These are phyloP conservation scores for Angomonas deanei DNA, from an alignment of 208 protist species.

Conservation along the genomic window DNA sequence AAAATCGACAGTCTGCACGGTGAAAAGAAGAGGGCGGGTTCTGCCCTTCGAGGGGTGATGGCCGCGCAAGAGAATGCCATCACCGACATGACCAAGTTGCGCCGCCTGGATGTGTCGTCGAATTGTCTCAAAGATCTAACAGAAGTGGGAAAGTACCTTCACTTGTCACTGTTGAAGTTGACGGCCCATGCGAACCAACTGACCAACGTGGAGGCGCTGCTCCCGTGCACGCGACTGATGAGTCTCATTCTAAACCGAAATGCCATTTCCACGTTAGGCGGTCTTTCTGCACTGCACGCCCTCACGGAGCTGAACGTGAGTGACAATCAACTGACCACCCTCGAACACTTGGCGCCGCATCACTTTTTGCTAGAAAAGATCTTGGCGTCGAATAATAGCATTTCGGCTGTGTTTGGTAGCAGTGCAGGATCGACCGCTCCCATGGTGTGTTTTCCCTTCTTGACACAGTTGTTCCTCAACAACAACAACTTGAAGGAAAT, in stretches of 20 bases:
- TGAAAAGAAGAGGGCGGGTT: background rate
- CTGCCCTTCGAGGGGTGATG: slow-evolving; percentile 40
- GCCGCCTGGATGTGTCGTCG: slow-evolving; percentile 48
- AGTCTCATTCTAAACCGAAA: slow-evolving; percentile 53
- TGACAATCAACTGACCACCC: slow-evolving; percentile 36
- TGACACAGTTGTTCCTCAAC: slow-evolving; percentile 77
- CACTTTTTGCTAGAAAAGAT: slow-evolving; percentile 43
- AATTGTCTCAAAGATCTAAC: slow-evolving; percentile 37
- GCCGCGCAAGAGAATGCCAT: slow-evolving; percentile 34
- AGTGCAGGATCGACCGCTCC: background rate
- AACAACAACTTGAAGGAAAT: slow-evolving; percentile 39
- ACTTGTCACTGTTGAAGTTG: slow-evolving; percentile 23
- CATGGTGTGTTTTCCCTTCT: slow-evolving; percentile 20
- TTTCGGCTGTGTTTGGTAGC: slow-evolving; percentile 15
- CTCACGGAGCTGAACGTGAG: slow-evolving; percentile 61
- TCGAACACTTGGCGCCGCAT: slow-evolving; percentile 12
- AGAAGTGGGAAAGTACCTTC: slow-evolving; percentile 29
- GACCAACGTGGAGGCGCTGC: slow-evolving; percentile 33
- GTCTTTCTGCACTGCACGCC: slow-evolving; percentile 23
- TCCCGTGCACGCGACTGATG: slow-evolving; percentile 33
- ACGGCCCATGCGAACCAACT: slow-evolving; percentile 40
- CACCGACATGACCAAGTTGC: background rate
- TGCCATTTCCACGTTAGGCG: slow-evolving; percentile 20
- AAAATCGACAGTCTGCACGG: slow-evolving; percentile 3
- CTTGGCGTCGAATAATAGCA: slow-evolving; percentile 58